These are phyloP conservation scores for Fraxinus baroniana DNA, from an alignment of 305 asterid species.

Conservation along the genomic window DNA sequence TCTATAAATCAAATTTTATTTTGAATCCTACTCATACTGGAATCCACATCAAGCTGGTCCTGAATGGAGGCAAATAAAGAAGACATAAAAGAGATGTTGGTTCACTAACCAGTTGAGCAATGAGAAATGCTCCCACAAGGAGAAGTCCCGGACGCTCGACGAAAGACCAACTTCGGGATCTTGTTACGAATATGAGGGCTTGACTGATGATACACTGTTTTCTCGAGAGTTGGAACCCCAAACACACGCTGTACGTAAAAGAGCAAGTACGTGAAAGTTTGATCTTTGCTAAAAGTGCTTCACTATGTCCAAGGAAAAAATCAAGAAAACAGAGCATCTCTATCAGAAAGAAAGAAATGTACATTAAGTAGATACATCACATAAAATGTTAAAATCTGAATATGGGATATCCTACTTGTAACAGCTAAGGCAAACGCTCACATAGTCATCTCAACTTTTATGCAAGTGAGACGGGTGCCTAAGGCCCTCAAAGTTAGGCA, in stretches of 20 bases:
- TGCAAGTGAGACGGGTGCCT: background rate
- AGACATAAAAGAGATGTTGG: background rate
- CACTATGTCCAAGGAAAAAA: background rate
- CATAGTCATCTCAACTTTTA: background rate
- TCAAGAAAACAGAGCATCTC: background rate
- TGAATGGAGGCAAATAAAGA: background rate
- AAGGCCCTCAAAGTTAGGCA: background rate
- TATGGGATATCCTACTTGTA: background rate
- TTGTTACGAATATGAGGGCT: constrained; percentile 68
- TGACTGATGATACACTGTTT: constrained; percentile 55
- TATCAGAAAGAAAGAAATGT: background rate
- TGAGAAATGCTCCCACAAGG: constrained; percentile 51
- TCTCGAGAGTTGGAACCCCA: constrained; percentile 57
- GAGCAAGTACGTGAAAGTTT: background rate
- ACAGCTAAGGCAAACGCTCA: background rate
- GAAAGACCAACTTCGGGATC: constrained; percentile 70
- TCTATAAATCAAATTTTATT: background rate
- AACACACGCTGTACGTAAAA: constrained; percentile 45
- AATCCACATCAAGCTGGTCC: background rate
- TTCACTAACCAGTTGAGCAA: constrained; percentile 56
- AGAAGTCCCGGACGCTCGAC: constrained; percentile 71
- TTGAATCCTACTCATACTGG: background rate
- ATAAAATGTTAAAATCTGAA: background rate
- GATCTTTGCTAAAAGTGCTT: background rate
- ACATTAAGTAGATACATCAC: background rate